Base-by-base conservation (phyloP, 2,329 filamentous ascomycete species). In the Rutstroemia sydowiana region DNA sequence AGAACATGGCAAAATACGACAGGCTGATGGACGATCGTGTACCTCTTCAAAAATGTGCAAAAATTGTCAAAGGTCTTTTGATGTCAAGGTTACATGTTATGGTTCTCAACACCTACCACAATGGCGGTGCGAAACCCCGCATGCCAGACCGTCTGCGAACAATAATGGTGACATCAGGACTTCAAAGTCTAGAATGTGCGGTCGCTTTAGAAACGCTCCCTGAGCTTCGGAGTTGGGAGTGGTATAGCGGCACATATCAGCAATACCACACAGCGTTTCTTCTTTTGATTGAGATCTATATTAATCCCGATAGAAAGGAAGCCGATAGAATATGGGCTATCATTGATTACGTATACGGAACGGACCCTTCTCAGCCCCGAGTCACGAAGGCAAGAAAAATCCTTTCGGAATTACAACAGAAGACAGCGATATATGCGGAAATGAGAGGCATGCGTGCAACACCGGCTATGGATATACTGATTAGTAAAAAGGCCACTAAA, bases 231-330 rank as follows among this genome's bases (percentile, higher is more conserved):
- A 69, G 69, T 1, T 90, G 85, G 84, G 68, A 72, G 1, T 90
- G 87, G 87, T 89, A 88, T 59, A 62, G 71, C 11, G 84, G 85
- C 4, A 84, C 86, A 5, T 78, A 85, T 57, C 82, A 87, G 55
- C 85, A 88, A 63, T 88, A 84, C 65, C 86, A 89, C 61, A 75
- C 78, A 4, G 83, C 85, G 0, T 73, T 90, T 30, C 72, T 90
- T 1, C 71, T 91, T 20, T 73, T 87, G 6, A 77, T 80, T 20
- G 85, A 90, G 63, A 69, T 88, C 3, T 85, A 81, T 63, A 69
- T 75, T 48, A 60, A 64, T 39, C 63, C 65, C 8, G 45, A 61
- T 18, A 55, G 59, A 30, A 73, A 73, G 46, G 75, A 85, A 55
- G 79, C 81, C 2, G 75, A 78, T 21, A 76, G 85, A 8, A 85